Percentiles rank a stretch among this genome's conserved stretches.
These are phyloP conservation scores for Stachybotrys chartarum DNA, from an alignment of 2,329 filamentous ascomycete species.

Conservation along the genomic window DNA sequence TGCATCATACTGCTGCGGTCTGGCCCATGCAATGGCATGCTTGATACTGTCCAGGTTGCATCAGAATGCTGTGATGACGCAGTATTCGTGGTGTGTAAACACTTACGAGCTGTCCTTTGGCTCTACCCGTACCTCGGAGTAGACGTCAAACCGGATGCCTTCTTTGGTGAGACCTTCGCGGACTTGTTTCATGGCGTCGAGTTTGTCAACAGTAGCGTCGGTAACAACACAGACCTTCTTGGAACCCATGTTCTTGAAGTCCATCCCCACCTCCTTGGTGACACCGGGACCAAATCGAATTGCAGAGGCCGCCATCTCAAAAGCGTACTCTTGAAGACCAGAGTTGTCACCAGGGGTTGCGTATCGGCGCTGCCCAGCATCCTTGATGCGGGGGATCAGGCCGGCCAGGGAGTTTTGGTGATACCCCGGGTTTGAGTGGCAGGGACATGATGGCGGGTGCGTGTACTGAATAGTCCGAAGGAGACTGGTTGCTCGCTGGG, in stretches of 20 bases:
- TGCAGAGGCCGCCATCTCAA: slow-evolving; percentile 94
- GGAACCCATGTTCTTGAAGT: slow-evolving; percentile 83
- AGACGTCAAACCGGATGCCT: slow-evolving; percentile 75
- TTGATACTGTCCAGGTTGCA: slow-evolving; percentile 52
- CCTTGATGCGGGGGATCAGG: slow-evolving; percentile 40
- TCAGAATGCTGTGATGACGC: slow-evolving; percentile 2
- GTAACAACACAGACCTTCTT: slow-evolving; percentile 90
- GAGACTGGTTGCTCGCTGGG: slow-evolving; percentile 60
- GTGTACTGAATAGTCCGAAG: slow-evolving; percentile 87
- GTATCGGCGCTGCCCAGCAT: slow-evolving; percentile 38
- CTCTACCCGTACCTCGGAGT: slow-evolving; percentile 73
- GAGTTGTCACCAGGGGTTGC: slow-evolving; percentile 63
- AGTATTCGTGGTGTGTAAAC: not conserved
- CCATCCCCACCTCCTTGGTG: slow-evolving; percentile 97
- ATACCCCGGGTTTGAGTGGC: slow-evolving; percentile 81
- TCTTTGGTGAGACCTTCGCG: slow-evolving; percentile 71
- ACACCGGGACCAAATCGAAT: slow-evolving; percentile 91
- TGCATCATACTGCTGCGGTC: slow-evolving; percentile 74
- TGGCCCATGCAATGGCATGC: slow-evolving; percentile 81
- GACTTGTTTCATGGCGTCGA: slow-evolving; percentile 87
- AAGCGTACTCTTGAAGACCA: slow-evolving; percentile 87
- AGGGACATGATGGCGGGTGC: slow-evolving; percentile 82
- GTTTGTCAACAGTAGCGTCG: slow-evolving; percentile 70
- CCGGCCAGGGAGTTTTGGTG: slow-evolving; percentile 54
- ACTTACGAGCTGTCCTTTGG: slow-evolving; percentile 87